phyloP scores from a whole-genome alignment of 768 basidiomycete species.

The Xerocomellus amylosporus region DNA sequence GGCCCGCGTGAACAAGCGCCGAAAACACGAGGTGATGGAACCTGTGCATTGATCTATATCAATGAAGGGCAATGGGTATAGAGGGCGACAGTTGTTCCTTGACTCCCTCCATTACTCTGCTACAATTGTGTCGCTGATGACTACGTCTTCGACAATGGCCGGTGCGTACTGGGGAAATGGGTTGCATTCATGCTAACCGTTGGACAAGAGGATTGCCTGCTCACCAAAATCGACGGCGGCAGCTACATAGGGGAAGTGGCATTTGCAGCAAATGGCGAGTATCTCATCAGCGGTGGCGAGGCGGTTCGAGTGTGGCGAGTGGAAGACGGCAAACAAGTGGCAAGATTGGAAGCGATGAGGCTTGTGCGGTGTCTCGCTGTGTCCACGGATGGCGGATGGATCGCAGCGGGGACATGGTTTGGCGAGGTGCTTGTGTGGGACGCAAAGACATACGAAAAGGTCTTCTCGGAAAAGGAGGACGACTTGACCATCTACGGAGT shows the following conservation, averaged over 20 bases:
- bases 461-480: neutral
- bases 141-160: neutral
- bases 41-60: too few relatives aligned
- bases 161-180: neutral
- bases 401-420: neutral
- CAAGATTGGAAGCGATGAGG: too few relatives aligned
- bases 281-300: neutral
- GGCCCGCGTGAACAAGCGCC: too few relatives aligned
- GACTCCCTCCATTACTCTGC: neutral
- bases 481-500: neutral
- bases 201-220: neutral
- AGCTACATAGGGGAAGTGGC: neutral
- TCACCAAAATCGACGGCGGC: neutral
- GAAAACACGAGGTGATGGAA: too few relatives aligned
- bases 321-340: neutral
- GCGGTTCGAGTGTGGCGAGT: neutral
- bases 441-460: neutral
- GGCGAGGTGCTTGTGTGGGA: neutral
- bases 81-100: too few relatives aligned
- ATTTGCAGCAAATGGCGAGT: neutral
- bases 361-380: neutral
- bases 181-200: neutral
- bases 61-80: too few relatives aligned
- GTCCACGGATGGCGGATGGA: neutral
- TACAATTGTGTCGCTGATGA: too few relatives aligned